phyloP scores from a whole-genome alignment of 345 rosid genomes.

The Rhizophora apiculata region DNA sequence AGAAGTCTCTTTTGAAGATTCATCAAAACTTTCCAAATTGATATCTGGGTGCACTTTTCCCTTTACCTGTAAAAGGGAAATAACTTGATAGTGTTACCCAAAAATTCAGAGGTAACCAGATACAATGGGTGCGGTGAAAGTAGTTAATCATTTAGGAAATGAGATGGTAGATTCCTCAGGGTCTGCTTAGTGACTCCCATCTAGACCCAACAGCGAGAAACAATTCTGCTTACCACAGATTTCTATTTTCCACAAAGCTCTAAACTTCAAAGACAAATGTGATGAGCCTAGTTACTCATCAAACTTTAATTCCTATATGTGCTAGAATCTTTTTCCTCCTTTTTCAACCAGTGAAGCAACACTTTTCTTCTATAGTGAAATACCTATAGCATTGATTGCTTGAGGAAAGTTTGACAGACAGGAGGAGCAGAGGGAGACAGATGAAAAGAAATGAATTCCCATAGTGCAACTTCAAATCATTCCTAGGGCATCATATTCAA shows the following conservation, averaged over 20 bases:
- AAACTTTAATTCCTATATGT: not conserved
- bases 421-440: no score
- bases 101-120: not conserved
- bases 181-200: not conserved
- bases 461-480: no score
- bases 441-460: no score
- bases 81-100: conserved; percentile 3
- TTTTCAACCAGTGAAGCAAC: not conserved
- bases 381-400: not conserved
- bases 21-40: conserved; percentile 40
- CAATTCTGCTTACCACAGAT: not conserved
- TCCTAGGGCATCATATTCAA: no score
- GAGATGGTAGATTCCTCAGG: not conserved
- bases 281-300: not conserved
- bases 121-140: not conserved
- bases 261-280: not conserved
- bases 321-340: not conserved
- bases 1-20: conserved; percentile 37
- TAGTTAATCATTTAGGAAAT: not conserved
- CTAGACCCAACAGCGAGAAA: not conserved
- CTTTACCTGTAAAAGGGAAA: conserved; percentile 49
- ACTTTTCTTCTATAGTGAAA: not conserved
- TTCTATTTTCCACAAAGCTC: not conserved
- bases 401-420: not conserved
- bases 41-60: conserved; percentile 44